Base-by-base conservation (phyloP, 441 rosid species). In the Pelargonium myrrhifolium region DNA sequence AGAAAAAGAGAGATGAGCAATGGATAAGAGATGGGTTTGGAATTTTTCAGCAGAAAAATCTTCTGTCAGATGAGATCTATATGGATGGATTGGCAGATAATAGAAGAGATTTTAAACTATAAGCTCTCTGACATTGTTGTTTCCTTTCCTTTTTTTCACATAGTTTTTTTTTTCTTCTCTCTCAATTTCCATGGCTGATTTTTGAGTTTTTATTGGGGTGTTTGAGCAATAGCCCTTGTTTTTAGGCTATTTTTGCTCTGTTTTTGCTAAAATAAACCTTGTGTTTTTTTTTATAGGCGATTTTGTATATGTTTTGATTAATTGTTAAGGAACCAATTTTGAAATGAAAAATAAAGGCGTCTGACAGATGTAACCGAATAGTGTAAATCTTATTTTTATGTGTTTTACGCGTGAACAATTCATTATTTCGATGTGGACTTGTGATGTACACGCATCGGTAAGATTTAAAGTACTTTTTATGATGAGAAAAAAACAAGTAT, bases 61-160 rank as follows among this genome's bases (percentile, higher is more conserved):
- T 74, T 71, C 73, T 76, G 78, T 77, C 76, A 76, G 86, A 67
- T 55, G 79, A 78, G 83, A 81, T 81, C 79, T n/a, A n/a, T 78
- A 68, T 75, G 74, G 59, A 53, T 53, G 24, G 24, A 76, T 68
- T 75, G 78, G 75, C 71, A 75, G 71, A 77, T 69, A 62, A 72
- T 9, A 9, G 3, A 60, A 21, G 17, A 68, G 69, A 65, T 72
- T 72, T 62, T 42, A 66, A 62, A 71, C 70, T 63, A 65, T 66
- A 53, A 63, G 42, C 42, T 71, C 82, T 83, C 12, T 55, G 86
- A 82, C 86, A 72, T 74, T 71, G 75, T 69, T 76, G 78, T 69
- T 76, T 76, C 21, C 47, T 55, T 70, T 51, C n/a, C 67, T 62
- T 24, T 21, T 43, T 62, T 22, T 53, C 47, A 42, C 14, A 42